Conservation (phyloP, 768 basidiomycete genomes). For the Psilocybe subaeruginosa region DNA sequence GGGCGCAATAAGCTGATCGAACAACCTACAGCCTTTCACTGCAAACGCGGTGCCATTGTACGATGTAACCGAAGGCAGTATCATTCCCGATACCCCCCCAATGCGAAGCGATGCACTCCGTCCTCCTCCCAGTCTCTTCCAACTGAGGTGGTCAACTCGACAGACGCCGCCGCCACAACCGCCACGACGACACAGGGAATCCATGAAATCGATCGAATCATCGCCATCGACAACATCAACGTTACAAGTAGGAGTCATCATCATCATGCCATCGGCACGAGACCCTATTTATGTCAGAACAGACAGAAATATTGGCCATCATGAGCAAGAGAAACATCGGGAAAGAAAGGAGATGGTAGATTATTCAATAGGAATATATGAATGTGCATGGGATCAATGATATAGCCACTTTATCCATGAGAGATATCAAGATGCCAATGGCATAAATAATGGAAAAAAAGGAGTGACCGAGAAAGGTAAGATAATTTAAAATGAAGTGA, state of each 20-base stretch:
- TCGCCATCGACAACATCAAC: slow-evolving; percentile 13
- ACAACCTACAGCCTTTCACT: slow-evolving; percentile 22
- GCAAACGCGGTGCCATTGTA: slow-evolving; percentile 15
- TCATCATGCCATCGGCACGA: slow-evolving; percentile 41
- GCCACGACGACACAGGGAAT: slow-evolving; percentile 1
- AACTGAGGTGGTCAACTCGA: neutral
- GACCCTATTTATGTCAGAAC: slow-evolving; percentile 18
- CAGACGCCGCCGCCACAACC: neutral
- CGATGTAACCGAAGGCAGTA: neutral
- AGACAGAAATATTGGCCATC: slow-evolving; percentile 11
- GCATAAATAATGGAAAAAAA: neutral
- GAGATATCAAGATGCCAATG: neutral
- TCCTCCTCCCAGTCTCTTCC: slow-evolving; percentile 3
- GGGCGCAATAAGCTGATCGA: slow-evolving; percentile 2
- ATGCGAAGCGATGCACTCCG: neutral
- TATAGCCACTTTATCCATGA: neutral
- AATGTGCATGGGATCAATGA: slow-evolving; percentile 31
- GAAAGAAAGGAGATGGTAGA: slow-evolving; percentile 22
- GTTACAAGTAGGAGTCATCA: slow-evolving; percentile 41
- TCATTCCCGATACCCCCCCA: neutral
- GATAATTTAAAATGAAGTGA: neutral
- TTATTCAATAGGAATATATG: slow-evolving; percentile 38
- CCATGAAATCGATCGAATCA: slow-evolving; percentile 7
- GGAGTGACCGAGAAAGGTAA: slow-evolving; percentile 1
- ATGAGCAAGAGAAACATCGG: slow-evolving; percentile 10